Evolutionary conservation across 306 rosid genomes (phyloP), one percentile per base, ranked within the genome.

Genomic region (Vigna radiata): DNA sequence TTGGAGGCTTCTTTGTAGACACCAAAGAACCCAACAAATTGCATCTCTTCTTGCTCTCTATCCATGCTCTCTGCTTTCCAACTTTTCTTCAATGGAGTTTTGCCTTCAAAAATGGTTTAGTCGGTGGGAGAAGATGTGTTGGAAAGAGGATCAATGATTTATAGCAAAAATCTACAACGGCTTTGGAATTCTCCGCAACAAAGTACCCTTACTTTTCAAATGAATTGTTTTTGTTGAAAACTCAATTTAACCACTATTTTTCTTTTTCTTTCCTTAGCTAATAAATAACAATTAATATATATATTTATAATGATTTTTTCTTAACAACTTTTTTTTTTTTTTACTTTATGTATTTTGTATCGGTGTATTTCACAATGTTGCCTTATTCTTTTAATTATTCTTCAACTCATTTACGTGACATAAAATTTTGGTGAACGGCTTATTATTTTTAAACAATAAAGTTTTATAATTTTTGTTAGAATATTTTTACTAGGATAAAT

Each of bases 41-140:
- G 88, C 81, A 88, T 65, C 47, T 90, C 90, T 80, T 88, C 89
- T 82, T 85, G 90, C 52, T 86, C 90, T 59, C 27, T 77, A 36
- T 90, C 92, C 92, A 90, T 61, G 46, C 3, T 90, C 13, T 10
- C n/a, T n/a, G 3, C 17, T 19, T 1, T 43, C 29, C 4, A 31
- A 25, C 8, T 79, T 48, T 49, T 27, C 17, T 14, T 8, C 31
- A 8, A 48, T 50, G 58, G 68, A 39, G 27, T 13, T 68, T 46
- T 39, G 44, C 53, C 36, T 72, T 71, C 13, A 53, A 39, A 53
- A 49, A 72, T 33, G 44, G 25, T 62, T 16, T 56, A 47, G 50
- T 6, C 41, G 4, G 48, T 27, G 6, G 25, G 18, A 12, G 37
- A 14, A n/a, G 54, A 13, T 50, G n/a, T 25, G 3, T 12, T 53